Conservation (phyloP, 805 yeast genomes). For the Kregervanrija fluxuum region DNA sequence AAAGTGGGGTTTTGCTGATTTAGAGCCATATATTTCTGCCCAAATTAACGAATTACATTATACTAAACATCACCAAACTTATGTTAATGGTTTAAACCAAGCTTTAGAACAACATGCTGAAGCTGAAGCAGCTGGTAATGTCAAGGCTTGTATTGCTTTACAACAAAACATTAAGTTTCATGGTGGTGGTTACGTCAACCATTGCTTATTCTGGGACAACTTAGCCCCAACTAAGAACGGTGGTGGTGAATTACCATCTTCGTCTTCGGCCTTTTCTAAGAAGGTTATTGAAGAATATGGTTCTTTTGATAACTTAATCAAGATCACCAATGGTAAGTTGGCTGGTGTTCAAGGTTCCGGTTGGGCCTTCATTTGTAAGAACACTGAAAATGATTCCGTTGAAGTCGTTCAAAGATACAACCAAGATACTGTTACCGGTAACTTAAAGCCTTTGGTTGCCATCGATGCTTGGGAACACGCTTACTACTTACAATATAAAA, state of each 20-base stretch:
- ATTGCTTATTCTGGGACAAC: slow-evolving; percentile 81
- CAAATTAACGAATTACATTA: slow-evolving; percentile 83
- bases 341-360: slow-evolving; percentile 95
- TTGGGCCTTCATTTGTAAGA: slow-evolving; percentile 88
- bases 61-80: slow-evolving; percentile 88
- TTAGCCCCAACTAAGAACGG: slow-evolving; percentile 68
- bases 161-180: slow-evolving; percentile 80
- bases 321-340: slow-evolving; percentile 56
- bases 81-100: slow-evolving; percentile 76
- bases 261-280: slow-evolving; percentile 49
- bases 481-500: slow-evolving; percentile 87
- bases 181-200: slow-evolving; percentile 89
- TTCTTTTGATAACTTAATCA: slow-evolving; percentile 58
- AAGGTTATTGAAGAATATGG: slow-evolving; percentile 64
- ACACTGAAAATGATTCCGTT: slow-evolving; percentile 63
- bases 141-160: slow-evolving; percentile 51
- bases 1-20: slow-evolving; percentile 75
- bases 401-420: slow-evolving; percentile 77
- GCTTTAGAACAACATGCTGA: slow-evolving; percentile 68
- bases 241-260: slow-evolving; percentile 64
- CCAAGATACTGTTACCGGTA: slow-evolving; percentile 78
- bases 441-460: slow-evolving; percentile 70
- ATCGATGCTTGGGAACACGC: slow-evolving; percentile 98
- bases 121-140: slow-evolving; percentile 53
- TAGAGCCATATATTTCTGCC: slow-evolving; percentile 83